Percentiles rank a stretch among this genome's conserved stretches.
These are phyloP conservation scores for Aspergillus pseudoterreus DNA, from an alignment of 2,329 filamentous ascomycete genomes.

Conservation along the genomic window DNA sequence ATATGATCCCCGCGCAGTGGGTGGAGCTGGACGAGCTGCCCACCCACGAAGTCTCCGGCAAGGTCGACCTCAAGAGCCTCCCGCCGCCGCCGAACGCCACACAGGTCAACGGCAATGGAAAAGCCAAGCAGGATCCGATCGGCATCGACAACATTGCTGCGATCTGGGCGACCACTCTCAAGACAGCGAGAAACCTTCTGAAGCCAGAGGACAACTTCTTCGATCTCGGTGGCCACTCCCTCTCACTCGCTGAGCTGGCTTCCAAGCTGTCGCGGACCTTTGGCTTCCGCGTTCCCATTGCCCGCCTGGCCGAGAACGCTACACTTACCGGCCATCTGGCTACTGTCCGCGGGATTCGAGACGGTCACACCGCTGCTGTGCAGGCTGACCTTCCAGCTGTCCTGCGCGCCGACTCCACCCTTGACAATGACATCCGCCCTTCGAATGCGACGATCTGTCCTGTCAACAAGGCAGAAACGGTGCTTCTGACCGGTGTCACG, in stretches of 20 bases:
- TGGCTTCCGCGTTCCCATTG: slow-evolving; percentile 69
- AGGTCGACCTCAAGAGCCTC: slow-evolving; percentile 69
- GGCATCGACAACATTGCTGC: slow-evolving; percentile 64
- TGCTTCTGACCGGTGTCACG: slow-evolving; percentile 71
- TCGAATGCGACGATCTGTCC: slow-evolving; percentile 52
- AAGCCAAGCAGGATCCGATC: slow-evolving; percentile 59
- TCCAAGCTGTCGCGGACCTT: slow-evolving; percentile 65
- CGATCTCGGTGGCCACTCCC: slow-evolving; percentile 73
- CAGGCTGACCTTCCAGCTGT: slow-evolving; percentile 72
- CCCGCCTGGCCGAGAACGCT: slow-evolving; percentile 65
- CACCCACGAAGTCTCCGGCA: slow-evolving; percentile 74
- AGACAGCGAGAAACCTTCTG: slow-evolving; percentile 59
- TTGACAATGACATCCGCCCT: slow-evolving; percentile 66
- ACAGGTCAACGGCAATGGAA: slow-evolving; percentile 39
- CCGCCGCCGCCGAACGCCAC: slow-evolving; percentile 60
- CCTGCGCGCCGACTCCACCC: slow-evolving; percentile 61
- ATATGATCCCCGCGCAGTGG: slow-evolving; percentile 80
- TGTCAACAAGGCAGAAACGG: slow-evolving; percentile 62
- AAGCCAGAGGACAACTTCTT: slow-evolving; percentile 74
- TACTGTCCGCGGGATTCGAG: slow-evolving; percentile 65
- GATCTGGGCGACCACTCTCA: slow-evolving; percentile 68
- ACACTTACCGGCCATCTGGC: slow-evolving; percentile 70
- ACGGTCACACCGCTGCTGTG: slow-evolving; percentile 69
- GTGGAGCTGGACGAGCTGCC: slow-evolving; percentile 68
- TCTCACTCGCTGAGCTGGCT: slow-evolving; percentile 74